Percentiles rank a stretch among this genome's conserved stretches.
phyloP scores from a whole-genome alignment of 345 rosid species.

The Rhizophora mangle region DNA sequence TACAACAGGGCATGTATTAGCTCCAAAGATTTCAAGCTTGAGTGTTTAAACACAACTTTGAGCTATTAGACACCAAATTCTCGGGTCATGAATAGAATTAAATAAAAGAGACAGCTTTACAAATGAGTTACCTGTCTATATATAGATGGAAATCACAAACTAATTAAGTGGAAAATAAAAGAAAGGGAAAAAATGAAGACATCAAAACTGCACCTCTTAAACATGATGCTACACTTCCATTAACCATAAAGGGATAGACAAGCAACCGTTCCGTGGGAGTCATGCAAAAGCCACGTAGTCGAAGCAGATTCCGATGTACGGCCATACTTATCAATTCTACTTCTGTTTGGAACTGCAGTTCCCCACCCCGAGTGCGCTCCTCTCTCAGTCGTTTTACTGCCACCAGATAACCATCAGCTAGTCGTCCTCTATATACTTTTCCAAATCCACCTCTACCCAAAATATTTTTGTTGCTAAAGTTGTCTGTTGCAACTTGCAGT shows the following conservation, averaged over 20 bases:
- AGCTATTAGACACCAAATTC: background rate
- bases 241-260: constrained; percentile 81
- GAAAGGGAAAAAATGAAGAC: background rate
- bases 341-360: constrained; percentile 88
- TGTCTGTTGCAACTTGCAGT: constrained; percentile 78
- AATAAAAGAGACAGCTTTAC: background rate
- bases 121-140: too few species aligned
- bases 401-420: constrained; percentile 69
- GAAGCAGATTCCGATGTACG: constrained; percentile 84
- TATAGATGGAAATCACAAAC: background rate
- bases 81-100: background rate
- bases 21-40: background rate
- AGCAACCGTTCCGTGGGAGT: constrained; percentile 88
- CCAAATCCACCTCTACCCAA: constrained; percentile 91
- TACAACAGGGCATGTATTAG: background rate
- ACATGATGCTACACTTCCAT: constrained; percentile 97
- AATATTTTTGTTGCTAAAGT: constrained; percentile 63
- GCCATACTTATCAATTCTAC: constrained; percentile 97
- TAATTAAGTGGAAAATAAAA: background rate
- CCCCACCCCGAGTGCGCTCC: constrained; percentile 82
- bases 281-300: constrained; percentile 91
- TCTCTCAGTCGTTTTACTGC: constrained; percentile 90
- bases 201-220: constrained; percentile 59
- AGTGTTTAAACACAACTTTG: background rate
- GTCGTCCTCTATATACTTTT: constrained; percentile 84